A percentile compares a stretch with the other conserved stretches of the same genome.
Evolutionary conservation across 2,329 filamentous ascomycete species (phyloP).

Genomic region (Gnomoniopsis sp.): DNA sequence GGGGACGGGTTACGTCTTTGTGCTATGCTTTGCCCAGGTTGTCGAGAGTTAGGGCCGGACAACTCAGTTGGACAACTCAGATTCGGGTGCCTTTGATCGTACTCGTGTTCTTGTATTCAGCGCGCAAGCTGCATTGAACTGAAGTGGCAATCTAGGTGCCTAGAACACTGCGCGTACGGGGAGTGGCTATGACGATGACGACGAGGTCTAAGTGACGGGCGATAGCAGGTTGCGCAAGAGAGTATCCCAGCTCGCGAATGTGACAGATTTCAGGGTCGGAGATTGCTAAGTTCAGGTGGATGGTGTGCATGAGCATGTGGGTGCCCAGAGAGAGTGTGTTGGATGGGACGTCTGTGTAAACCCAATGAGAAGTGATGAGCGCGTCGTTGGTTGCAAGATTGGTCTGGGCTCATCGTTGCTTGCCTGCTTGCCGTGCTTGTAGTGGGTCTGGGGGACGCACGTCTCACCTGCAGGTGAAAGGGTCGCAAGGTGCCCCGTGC

Average conservation of each 20-base stretch:
- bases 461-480: conserved; percentile 10
- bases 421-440: no score
- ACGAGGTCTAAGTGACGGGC: background rate
- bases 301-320: background rate
- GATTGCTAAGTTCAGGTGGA: background rate
- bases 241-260: background rate
- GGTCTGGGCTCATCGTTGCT: background rate
- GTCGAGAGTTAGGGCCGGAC: conserved; percentile 1
- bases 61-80: background rate
- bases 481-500: conserved; percentile 17
- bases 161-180: conserved; percentile 13
- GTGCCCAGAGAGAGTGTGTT: background rate
- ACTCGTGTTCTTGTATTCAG: conserved; percentile 4
- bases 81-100: conserved; percentile 2
- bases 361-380: background rate
- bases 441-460: conserved; percentile 8
- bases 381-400: background rate
- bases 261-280: conserved; percentile 7
- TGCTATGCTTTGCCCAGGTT: conserved; percentile 7
- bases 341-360: background rate
- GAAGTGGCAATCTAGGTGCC: conserved; percentile 5
- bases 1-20: conserved; percentile 1
- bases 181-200: background rate
- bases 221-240: conserved; percentile 4
- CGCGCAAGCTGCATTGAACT: background rate